Evolutionary conservation across 495 filamentous ascomycete genomes (phyloP).

Genomic region (Chaetomidium leptoderma): DNA sequence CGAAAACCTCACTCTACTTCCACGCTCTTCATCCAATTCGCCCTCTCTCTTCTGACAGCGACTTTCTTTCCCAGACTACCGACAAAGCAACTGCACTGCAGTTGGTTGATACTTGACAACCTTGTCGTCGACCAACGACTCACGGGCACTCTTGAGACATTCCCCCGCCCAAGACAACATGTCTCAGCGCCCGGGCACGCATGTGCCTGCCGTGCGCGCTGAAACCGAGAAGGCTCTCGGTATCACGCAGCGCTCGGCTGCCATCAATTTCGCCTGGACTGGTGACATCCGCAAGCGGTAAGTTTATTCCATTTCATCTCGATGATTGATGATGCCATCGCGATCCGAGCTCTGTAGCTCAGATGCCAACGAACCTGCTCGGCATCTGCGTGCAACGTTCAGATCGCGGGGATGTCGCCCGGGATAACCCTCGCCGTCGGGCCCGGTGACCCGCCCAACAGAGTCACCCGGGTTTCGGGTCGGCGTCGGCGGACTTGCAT

Average conservation of each 20-base stretch:
- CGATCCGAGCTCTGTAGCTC: background rate
- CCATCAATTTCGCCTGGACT: conserved; percentile 33
- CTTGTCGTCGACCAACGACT: background rate
- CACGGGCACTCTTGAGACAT: conserved; percentile 7
- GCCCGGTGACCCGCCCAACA: no score
- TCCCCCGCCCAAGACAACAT: conserved; percentile 18
- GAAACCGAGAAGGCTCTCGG: conserved; percentile 36
- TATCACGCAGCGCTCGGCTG: conserved; percentile 34
- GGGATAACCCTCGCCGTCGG: background rate
- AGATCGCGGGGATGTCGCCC: background rate
- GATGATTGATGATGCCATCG: background rate
- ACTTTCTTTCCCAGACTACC: background rate
- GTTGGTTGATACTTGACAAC: conserved; percentile 1
- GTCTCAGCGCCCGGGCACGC: conserved; percentile 28
- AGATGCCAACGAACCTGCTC: background rate
- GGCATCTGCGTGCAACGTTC: background rate
- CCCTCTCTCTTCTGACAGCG: conserved; percentile 2
- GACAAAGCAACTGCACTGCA: conserved; percentile 6
- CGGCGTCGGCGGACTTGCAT: no score
- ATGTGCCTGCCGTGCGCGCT: conserved; percentile 33
- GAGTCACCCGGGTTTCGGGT: no score
- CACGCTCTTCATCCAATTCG: background rate
- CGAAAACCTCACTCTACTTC: background rate
- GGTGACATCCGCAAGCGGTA: conserved; percentile 41
- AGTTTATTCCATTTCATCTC: background rate